These are phyloP conservation scores for Ustilago shanxiensis DNA, from an alignment of 1,284 basidiomycete genomes.

Conservation along the genomic window DNA sequence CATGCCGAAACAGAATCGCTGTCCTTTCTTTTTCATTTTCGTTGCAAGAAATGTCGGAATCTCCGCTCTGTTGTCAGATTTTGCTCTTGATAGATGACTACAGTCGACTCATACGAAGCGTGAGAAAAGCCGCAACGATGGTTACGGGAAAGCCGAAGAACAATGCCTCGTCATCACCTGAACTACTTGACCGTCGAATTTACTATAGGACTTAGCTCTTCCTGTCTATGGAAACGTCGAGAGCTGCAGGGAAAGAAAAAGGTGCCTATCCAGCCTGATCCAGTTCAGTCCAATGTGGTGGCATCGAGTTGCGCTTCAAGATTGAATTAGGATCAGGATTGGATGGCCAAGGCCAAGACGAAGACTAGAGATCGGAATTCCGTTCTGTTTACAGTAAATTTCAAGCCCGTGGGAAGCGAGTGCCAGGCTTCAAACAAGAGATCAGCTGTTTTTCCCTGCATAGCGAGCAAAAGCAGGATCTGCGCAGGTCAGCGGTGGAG, in stretches of 20 bases:
- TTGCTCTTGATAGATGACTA: not conserved
- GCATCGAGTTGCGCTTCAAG: not conserved
- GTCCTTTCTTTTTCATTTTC: too few species aligned
- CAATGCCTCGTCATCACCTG: not conserved
- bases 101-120: not conserved
- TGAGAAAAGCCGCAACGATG: not conserved
- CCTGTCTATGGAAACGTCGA: constrained; percentile 16
- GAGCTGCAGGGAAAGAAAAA: constrained; percentile 5
- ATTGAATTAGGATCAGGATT: not conserved
- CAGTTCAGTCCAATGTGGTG: not conserved
- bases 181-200: constrained; percentile 1
- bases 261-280: too few species aligned
- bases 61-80: not conserved
- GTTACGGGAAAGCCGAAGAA: not conserved
- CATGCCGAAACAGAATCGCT: not conserved
- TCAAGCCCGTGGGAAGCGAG: not conserved
- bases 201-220: not conserved
- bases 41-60: not conserved
- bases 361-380: constrained; percentile 11
- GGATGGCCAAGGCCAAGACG: constrained; percentile 7
- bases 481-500: not conserved
- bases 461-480: not conserved
- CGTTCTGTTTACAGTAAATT: not conserved
- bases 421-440: not conserved
- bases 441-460: constrained; percentile 17